Evolutionary conservation across 108 stramenopile species (phyloP).

Genomic region (Thalassiosira profunda): DNA sequence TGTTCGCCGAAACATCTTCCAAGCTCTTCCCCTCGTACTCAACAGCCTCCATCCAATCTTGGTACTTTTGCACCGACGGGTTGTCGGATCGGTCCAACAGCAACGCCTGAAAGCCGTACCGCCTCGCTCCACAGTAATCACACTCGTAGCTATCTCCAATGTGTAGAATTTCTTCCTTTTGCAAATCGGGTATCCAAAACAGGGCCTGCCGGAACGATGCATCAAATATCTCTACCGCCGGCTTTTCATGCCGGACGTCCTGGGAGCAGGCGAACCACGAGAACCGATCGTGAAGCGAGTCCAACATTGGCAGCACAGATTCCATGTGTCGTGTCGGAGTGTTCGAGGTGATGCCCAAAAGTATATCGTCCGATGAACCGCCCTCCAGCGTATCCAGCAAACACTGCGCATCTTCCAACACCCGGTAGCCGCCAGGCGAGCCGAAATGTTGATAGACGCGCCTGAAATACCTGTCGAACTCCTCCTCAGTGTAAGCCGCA

Average conservation of each 20-base stretch:
- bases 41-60: conserved; percentile 29
- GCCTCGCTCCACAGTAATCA: conserved; percentile 27
- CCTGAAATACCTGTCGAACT: conserved; percentile 21
- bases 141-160: conserved; percentile 21
- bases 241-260: conserved; percentile 22
- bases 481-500: conserved; percentile 1
- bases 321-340: conserved; percentile 25
- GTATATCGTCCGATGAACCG: background rate
- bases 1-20: conserved; percentile 14
- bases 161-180: conserved; percentile 22
- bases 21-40: conserved; percentile 27
- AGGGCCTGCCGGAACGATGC: conserved; percentile 7
- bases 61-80: conserved; percentile 1
- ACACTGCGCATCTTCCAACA: conserved; percentile 12
- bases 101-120: conserved; percentile 23
- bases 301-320: conserved; percentile 22
- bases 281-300: conserved; percentile 16
- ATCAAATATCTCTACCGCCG: conserved; percentile 15
- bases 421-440: conserved; percentile 8
- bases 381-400: background rate
- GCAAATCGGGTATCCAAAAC: conserved; percentile 17
- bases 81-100: conserved; percentile 26
- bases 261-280: conserved; percentile 23
- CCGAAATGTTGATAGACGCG: conserved; percentile 23
- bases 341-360: conserved; percentile 26